phyloP scores from a whole-genome alignment of 2,329 filamentous ascomycete genomes.

The Trichothecium roseum region DNA sequence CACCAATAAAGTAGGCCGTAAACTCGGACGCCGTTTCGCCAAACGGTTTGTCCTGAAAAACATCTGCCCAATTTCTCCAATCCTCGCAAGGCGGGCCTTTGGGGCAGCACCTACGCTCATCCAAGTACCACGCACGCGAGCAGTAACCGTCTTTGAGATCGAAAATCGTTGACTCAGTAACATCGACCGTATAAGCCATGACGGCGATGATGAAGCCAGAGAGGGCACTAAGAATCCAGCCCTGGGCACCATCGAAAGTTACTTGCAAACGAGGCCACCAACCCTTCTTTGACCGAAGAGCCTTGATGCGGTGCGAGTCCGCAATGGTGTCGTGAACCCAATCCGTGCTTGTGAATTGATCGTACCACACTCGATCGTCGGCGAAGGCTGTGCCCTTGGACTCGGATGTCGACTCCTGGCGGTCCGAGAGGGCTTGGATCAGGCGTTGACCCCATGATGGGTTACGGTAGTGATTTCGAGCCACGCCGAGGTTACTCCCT shows the following conservation, averaged over 20 bases:
- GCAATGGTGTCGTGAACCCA: conserved; percentile 98
- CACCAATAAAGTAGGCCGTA: conserved; percentile 61
- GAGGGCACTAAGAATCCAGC: conserved; percentile 86
- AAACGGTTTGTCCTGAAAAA: conserved; percentile 31
- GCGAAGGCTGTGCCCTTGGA: conserved; percentile 57
- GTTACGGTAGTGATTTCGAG: conserved; percentile 44
- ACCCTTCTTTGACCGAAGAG: conserved; percentile 70
- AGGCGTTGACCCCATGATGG: conserved; percentile 52
- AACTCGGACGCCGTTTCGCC: conserved; percentile 62
- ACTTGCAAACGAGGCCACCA: conserved; percentile 69
- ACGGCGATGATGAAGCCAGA: conserved; percentile 79
- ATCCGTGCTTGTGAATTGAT: conserved; percentile 94
- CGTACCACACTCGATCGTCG: conserved; percentile 94
- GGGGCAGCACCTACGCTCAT: conserved; percentile 51
- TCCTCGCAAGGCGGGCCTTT: conserved; percentile 39
- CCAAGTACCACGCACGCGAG: conserved; percentile 56
- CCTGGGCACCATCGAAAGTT: conserved; percentile 78
- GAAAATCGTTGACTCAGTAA: conserved; percentile 76
- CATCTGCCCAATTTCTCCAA: conserved; percentile 46
- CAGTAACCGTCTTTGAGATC: conserved; percentile 92
- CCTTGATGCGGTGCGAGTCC: conserved; percentile 82
- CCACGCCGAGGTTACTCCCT: conserved; percentile 17
- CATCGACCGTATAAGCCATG: conserved; percentile 80
- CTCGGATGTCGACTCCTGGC: conserved; percentile 47
- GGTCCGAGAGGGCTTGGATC: conserved; percentile 48